Conservation (phyloP, 805 yeast genomes). For the Saturnispora mendoncae region DNA sequence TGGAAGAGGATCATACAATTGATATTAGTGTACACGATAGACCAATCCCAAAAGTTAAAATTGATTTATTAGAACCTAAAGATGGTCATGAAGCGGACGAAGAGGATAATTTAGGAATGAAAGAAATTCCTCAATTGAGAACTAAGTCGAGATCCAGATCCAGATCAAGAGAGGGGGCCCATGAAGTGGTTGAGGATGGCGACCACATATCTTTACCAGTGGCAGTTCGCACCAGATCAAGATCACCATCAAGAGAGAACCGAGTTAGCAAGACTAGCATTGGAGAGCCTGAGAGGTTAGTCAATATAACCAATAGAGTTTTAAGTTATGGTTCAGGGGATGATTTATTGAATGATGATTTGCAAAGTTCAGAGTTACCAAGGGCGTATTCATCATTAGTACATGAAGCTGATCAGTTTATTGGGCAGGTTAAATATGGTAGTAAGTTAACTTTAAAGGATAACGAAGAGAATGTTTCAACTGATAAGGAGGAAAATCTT, state of each 20-base stretch:
- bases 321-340: conserved; percentile 25
- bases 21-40: conserved; percentile 2
- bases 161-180: background rate
- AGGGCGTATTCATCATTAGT: conserved; percentile 19
- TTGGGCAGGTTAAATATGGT: conserved; percentile 16
- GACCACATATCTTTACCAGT: conserved; percentile 12
- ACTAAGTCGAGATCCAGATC: conserved; percentile 6
- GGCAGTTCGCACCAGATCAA: conserved; percentile 17
- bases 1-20: background rate
- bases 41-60: conserved; percentile 2
- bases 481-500: conserved; percentile 3
- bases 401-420: conserved; percentile 25
- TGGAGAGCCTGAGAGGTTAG: conserved; percentile 3
- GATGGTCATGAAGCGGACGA: no score
- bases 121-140: conserved; percentile 5
- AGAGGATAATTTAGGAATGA: background rate
- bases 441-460: conserved; percentile 5
- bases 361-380: conserved; percentile 15
- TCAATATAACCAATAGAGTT: conserved; percentile 16
- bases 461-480: conserved; percentile 3
- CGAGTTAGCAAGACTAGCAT: conserved; percentile 2
- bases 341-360: conserved; percentile 12
- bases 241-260: conserved; percentile 24
- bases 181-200: background rate
- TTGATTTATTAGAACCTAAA: conserved; percentile 4